Evolutionary conservation across 2,329 filamentous ascomycete species (phyloP).

Genomic region (Fusarium globosum): DNA sequence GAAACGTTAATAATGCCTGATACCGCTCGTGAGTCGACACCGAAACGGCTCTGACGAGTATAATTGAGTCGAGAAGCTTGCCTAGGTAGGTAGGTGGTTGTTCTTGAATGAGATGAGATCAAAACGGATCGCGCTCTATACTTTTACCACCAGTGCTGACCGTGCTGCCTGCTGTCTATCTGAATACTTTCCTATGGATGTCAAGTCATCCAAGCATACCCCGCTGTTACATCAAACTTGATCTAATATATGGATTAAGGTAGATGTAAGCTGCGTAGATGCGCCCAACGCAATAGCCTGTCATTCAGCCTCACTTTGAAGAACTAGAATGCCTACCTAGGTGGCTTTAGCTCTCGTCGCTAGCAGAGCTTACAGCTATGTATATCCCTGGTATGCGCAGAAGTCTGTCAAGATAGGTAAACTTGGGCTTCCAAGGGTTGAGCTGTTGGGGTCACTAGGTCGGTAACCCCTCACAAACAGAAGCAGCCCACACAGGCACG

Average conservation of each 20-base stretch:
- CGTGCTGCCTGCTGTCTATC: background rate
- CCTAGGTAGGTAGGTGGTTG: background rate
- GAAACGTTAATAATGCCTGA: slow-evolving; percentile 30
- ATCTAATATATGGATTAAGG: background rate
- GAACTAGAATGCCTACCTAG: background rate
- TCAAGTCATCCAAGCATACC: slow-evolving; percentile 4
- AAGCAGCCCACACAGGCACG: background rate
- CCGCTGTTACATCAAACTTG: slow-evolving; percentile 14
- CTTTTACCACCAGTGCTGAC: background rate
- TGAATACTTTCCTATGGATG: background rate
- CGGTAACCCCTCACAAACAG: background rate
- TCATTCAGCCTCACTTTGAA: slow-evolving; percentile 7
- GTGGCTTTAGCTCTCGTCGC: background rate
- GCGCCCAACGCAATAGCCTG: background rate
- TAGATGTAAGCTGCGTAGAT: background rate
- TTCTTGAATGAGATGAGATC: background rate
- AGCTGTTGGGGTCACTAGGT: background rate
- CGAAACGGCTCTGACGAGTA: background rate
- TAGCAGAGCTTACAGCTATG: background rate
- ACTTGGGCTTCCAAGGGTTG: background rate
- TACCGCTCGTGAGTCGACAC: slow-evolving; percentile 4
- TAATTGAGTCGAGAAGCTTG: background rate
- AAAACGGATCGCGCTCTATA: background rate
- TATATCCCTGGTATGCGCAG: background rate
- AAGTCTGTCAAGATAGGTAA: background rate